Percentiles rank a stretch among this genome's conserved stretches.
Evolutionary conservation across 73 alveolate genomes (phyloP).

Genomic region (Symbiodinium natans): DNA sequence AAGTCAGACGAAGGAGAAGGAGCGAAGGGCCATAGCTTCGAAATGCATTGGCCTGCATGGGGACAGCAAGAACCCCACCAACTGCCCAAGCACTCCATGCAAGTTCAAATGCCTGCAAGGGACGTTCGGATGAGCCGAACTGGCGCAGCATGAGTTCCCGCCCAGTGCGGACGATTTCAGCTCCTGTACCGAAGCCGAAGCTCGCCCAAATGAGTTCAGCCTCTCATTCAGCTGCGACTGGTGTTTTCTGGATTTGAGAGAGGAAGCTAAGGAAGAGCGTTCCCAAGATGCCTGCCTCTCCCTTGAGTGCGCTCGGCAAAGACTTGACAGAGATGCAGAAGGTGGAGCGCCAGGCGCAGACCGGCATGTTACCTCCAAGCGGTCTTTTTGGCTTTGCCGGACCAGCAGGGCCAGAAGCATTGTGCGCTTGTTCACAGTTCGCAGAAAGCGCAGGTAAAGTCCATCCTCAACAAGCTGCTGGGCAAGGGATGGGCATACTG

Average conservation of each 20-base stretch:
- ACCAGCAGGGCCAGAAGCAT: not conserved
- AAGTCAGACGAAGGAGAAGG: not conserved
- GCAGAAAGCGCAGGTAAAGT: conserved; percentile 81
- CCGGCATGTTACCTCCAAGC: too few species aligned
- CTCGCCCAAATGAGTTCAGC: not conserved
- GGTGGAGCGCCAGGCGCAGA: conserved; percentile 72
- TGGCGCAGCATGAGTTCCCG: conserved; percentile 71
- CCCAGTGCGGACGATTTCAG: conserved; percentile 50
- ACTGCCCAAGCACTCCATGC: too few species aligned
- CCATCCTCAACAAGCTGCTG: conserved; percentile 64
- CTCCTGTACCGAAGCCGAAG: conserved; percentile 18
- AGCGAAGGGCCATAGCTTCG: not conserved
- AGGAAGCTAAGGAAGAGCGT: not conserved
- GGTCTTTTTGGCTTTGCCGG: too few species aligned
- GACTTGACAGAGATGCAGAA: conserved; percentile 40
- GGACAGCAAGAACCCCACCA: too few species aligned
- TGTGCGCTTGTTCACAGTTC: too few species aligned
- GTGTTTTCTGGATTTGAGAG: not conserved
- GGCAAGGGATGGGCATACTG: not conserved
- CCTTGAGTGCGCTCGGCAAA: not conserved
- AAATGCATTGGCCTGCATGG: too few species aligned
- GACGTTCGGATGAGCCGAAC: conserved; percentile 47
- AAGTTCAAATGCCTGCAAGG: not conserved
- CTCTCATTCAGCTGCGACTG: too few species aligned
- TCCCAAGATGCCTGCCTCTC: not conserved